phyloP scores from a whole-genome alignment of 169 alveolate species.

The Eimeria nieschulzi region DNA sequence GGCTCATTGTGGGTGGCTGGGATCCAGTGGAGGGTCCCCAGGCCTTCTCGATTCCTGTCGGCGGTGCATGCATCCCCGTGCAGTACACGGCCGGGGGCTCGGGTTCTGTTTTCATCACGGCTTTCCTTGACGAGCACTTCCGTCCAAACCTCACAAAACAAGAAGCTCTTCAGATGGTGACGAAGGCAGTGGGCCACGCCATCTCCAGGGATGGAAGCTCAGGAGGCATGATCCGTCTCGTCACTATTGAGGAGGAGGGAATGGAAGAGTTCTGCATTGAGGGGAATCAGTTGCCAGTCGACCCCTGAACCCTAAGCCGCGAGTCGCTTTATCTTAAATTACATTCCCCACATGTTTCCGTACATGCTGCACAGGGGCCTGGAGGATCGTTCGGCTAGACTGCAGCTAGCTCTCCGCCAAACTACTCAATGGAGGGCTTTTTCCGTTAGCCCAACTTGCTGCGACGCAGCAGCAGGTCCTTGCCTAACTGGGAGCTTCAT shows the following conservation, averaged over 20 bases:
- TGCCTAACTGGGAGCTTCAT: too few relatives aligned
- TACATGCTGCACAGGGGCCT: background rate
- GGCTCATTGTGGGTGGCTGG: conserved; percentile 93
- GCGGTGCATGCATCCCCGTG: conserved; percentile 89
- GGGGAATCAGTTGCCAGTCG: conserved; percentile 75
- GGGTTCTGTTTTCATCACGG: conserved; percentile 93
- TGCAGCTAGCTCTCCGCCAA: too few relatives aligned
- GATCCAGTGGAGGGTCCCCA: conserved; percentile 85
- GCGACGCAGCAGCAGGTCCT: too few relatives aligned
- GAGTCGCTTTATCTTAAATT: too few relatives aligned
- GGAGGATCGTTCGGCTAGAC: too few relatives aligned
- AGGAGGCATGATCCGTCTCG: conserved; percentile 91
- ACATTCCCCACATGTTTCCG: background rate
- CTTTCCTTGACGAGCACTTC: conserved; percentile 89
- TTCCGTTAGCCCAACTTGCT: too few relatives aligned
- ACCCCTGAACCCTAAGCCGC: background rate
- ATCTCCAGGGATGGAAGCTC: conserved; percentile 91
- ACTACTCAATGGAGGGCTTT: too few relatives aligned
- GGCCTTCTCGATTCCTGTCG: conserved; percentile 90
- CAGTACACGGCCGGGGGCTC: conserved; percentile 92
- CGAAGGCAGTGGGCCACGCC: conserved; percentile 89
- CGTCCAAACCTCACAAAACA: conserved; percentile 88
- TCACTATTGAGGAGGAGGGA: conserved; percentile 59
- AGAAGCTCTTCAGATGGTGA: conserved; percentile 86
- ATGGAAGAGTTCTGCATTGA: conserved; percentile 68